Percentiles rank a stretch among this genome's conserved stretches.
Conservation (phyloP, 1,139 yeast species). For the Hansenula anomala region DNA sequence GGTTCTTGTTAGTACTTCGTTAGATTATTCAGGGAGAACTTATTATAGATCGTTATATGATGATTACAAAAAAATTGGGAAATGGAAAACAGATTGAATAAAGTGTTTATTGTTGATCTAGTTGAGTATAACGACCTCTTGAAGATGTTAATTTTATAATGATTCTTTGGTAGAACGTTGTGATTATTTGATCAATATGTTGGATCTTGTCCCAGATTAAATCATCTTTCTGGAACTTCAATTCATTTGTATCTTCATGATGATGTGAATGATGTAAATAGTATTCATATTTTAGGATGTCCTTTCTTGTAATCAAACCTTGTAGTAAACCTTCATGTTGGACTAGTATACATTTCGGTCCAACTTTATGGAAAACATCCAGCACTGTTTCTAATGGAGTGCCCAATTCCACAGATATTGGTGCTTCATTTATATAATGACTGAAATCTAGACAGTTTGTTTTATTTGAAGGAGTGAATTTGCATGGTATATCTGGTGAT, state of each 20-base stretch:
- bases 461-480: background rate
- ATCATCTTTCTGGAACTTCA: conserved; percentile 5
- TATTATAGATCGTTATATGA: conserved; percentile 64
- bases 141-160: too few species aligned
- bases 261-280: conserved; percentile 12
- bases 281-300: conserved; percentile 47
- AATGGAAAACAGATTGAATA: conserved; percentile 46
- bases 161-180: background rate
- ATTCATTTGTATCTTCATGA: conserved; percentile 8
- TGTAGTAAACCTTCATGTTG: conserved; percentile 46
- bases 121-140: background rate
- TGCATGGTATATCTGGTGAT: conserved; percentile 15
- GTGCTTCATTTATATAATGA: conserved; percentile 49
- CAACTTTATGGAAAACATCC: conserved; percentile 71
- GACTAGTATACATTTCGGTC: conserved; percentile 73
- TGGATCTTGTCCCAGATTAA: conserved; percentile 1
- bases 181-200: background rate
- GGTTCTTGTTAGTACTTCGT: conserved; percentile 55
- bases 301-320: conserved; percentile 70
- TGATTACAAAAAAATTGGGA: conserved; percentile 73
- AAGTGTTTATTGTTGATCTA: background rate
- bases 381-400: conserved; percentile 60
- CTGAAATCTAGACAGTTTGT: conserved; percentile 31
- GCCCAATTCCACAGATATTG: conserved; percentile 52
- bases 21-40: conserved; percentile 68